A percentile compares a stretch with the other conserved stretches of the same genome.
These are phyloP conservation scores for Rasamsonia emersonii DNA, from an alignment of 2,329 filamentous ascomycete genomes.

Conservation along the genomic window DNA sequence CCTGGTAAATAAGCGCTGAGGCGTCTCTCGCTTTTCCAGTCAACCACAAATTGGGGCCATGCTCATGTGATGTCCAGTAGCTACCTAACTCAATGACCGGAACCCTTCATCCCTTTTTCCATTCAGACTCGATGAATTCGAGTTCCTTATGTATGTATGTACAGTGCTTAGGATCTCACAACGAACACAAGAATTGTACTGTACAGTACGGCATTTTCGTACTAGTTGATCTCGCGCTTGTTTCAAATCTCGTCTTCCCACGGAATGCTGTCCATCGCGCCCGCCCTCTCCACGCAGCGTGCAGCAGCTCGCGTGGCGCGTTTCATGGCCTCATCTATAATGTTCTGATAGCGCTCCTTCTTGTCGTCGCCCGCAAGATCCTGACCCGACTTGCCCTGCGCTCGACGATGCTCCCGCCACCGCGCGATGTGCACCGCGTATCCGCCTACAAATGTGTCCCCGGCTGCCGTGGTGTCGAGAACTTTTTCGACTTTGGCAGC, in stretches of 20 bases:
- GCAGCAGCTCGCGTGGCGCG: constrained; percentile 38
- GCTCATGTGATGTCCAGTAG: too few relatives aligned
- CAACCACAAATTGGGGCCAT: too few relatives aligned
- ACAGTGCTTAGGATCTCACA: too few relatives aligned
- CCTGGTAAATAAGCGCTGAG: too few relatives aligned
- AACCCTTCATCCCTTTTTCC: too few relatives aligned
- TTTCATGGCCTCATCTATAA: constrained; percentile 39
- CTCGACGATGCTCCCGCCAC: constrained; percentile 31
- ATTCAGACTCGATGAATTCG: too few relatives aligned
- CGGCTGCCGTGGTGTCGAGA: constrained; percentile 87
- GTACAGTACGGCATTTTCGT: too few relatives aligned
- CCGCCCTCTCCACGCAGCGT: constrained; percentile 35
- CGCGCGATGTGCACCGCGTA: constrained; percentile 68
- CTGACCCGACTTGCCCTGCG: constrained; percentile 45
- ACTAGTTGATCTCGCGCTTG: too few relatives aligned
- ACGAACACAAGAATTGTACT: too few relatives aligned
- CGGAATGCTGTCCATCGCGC: constrained; percentile 42
- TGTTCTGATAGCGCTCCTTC: constrained; percentile 27
- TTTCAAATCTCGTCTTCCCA: constrained; percentile 36
- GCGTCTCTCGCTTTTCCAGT: too few relatives aligned
- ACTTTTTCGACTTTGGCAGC: constrained; percentile 64
- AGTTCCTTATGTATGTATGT: too few relatives aligned
- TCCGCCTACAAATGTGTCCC: constrained; percentile 86
- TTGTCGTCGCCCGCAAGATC: constrained; percentile 27
- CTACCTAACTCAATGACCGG: too few relatives aligned